Conservation (phyloP, 345 rosid species). For the Gossypium bickii region DNA sequence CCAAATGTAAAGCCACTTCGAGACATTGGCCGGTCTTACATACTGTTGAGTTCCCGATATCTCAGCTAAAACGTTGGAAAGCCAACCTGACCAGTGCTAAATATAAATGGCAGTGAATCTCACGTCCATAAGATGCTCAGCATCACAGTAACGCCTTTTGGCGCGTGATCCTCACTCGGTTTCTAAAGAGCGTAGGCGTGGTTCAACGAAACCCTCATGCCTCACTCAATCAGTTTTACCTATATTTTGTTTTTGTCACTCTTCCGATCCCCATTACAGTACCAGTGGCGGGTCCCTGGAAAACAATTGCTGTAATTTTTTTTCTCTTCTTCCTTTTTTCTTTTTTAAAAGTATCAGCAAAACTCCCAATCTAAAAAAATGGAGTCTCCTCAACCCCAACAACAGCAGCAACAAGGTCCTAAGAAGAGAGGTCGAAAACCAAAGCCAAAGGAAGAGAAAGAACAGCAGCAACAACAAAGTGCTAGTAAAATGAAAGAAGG, state of each 20-base stretch:
- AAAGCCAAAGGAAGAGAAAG: slow-evolving; percentile 69
- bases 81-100: too few species aligned
- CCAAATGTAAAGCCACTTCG: too few species aligned
- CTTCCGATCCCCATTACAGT: background rate
- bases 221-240: background rate
- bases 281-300: slow-evolving; percentile 11
- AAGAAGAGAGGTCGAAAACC: slow-evolving; percentile 96
- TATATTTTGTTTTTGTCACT: too few species aligned
- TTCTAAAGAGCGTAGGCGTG: background rate
- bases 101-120: too few species aligned
- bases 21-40: too few species aligned
- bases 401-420: slow-evolving; percentile 23
- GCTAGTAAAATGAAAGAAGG: slow-evolving; percentile 35
- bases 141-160: too few species aligned
- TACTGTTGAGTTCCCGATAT: too few species aligned
- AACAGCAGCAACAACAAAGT: slow-evolving; percentile 22
- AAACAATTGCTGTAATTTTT: background rate
- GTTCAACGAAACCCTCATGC: background rate
- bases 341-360: slow-evolving; percentile 9
- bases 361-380: slow-evolving; percentile 17
- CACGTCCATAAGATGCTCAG: too few species aligned
- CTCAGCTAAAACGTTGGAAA: too few species aligned
- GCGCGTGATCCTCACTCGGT: background rate
- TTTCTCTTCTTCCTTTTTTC: background rate
- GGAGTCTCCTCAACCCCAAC: slow-evolving; percentile 26